Percentiles rank a stretch among this genome's conserved stretches.
Conservation (phyloP, 2,329 filamentous ascomycete genomes). For the Coniochaeta sp. region DNA sequence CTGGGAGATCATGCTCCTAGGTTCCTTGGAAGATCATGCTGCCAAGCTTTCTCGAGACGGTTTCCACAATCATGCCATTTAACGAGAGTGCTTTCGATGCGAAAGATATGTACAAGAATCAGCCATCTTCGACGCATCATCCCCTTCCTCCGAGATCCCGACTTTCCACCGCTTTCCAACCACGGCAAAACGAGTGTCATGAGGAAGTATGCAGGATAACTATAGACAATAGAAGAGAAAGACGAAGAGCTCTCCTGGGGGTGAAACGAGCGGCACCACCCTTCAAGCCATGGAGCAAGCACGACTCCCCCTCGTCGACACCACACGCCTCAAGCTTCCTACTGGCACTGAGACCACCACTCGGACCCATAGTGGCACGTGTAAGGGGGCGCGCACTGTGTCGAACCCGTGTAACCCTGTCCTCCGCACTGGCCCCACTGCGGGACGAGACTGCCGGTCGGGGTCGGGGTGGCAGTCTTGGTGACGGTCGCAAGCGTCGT, state of each 20-base stretch:
- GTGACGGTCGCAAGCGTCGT: conserved; percentile 4
- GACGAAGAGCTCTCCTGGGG: not conserved
- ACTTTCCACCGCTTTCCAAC: not conserved
- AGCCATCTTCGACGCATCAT: not conserved
- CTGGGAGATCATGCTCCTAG: not conserved
- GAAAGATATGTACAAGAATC: not conserved
- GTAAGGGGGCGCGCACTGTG: conserved; percentile 15
- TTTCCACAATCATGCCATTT: not conserved
- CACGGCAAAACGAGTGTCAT: not conserved
- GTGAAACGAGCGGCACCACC: not conserved
- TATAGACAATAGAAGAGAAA: conserved; percentile 1
- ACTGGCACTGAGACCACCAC: conserved; percentile 18
- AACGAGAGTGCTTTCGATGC: not conserved
- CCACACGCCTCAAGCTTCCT: not conserved
- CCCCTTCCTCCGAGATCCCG: not conserved
- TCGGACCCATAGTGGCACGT: conserved; percentile 11
- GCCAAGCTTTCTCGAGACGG: not conserved
- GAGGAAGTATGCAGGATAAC: not conserved
- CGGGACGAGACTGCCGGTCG: conserved; percentile 1
- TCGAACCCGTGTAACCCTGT: conserved; percentile 17
- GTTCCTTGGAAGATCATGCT: not conserved
- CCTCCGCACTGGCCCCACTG: conserved; percentile 23
- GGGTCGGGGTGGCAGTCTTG: not conserved
- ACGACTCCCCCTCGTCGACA: not conserved
- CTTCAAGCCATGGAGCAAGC: too few relatives aligned